These are phyloP conservation scores for Verticillium zaregamsianum DNA, from an alignment of 2,329 filamentous ascomycete species.

Conservation along the genomic window DNA sequence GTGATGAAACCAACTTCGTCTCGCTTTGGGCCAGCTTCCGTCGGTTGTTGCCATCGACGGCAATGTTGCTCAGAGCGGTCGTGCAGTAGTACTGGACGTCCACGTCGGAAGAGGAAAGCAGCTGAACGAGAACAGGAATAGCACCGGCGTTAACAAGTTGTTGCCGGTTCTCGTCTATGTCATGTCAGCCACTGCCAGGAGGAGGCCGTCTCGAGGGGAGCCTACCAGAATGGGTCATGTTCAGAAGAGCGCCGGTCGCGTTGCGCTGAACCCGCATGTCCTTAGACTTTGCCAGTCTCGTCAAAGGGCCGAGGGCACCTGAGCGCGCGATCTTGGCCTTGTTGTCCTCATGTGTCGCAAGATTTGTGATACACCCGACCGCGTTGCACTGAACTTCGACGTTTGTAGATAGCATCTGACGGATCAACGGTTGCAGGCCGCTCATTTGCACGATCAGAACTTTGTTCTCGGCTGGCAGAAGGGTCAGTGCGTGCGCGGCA, in stretches of 20 bases:
- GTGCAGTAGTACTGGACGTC: constrained; percentile 99
- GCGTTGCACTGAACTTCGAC: constrained; percentile 99
- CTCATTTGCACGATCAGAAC: constrained; percentile 91
- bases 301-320: constrained; percentile 85
- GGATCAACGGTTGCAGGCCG: constrained; percentile 85
- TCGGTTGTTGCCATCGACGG: constrained; percentile 86
- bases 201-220: constrained; percentile 1
- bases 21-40: constrained; percentile 89
- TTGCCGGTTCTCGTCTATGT: constrained; percentile 87
- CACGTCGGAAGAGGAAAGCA: constrained; percentile 87
- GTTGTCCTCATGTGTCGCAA: constrained; percentile 98
- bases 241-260: constrained; percentile 90
- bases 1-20: constrained; percentile 83
- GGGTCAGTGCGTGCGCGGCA: background rate
- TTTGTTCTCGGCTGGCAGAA: constrained; percentile 81
- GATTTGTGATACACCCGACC: constrained; percentile 96
- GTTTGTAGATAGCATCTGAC: constrained; percentile 96
- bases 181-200: constrained; percentile 13
- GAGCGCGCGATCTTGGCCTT: constrained; percentile 98
- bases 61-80: constrained; percentile 96
- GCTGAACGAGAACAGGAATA: constrained; percentile 94
- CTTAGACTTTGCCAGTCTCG: constrained; percentile 89
- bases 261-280: constrained; percentile 99
- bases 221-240: constrained; percentile 98
- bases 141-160: constrained; percentile 95